phyloP scores from a whole-genome alignment of 768 basidiomycete genomes.

The Mycena filopes region DNA sequence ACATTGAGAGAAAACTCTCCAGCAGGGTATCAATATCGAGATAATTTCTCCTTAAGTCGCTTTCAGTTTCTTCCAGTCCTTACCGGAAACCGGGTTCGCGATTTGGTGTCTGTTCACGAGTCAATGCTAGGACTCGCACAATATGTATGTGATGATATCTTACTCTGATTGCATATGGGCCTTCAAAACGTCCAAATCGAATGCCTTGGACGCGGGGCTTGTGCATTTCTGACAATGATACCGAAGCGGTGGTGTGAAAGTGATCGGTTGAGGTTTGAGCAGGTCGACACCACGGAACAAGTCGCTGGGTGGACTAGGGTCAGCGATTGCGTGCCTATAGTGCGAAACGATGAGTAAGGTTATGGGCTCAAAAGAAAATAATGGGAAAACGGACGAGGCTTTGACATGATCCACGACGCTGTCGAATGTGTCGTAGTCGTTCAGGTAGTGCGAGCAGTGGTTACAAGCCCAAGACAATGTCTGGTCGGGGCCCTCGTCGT shows the following conservation, averaged over 20 bases:
- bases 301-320: slow-evolving; percentile 12
- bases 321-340: slow-evolving; percentile 13
- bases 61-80: too few species aligned
- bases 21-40: too few species aligned
- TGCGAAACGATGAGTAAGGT: neutral
- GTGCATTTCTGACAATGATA: slow-evolving; percentile 14
- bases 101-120: too few species aligned
- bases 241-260: neutral
- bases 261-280: neutral
- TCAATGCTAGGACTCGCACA: too few species aligned
- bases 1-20: too few species aligned
- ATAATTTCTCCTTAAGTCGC: too few species aligned
- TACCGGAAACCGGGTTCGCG: too few species aligned
- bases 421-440: slow-evolving; percentile 5
- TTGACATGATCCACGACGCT: slow-evolving; percentile 21
- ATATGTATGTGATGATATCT: neutral
- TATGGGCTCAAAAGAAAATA: neutral
- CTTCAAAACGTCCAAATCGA: slow-evolving; percentile 8
- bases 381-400: slow-evolving; percentile 10
- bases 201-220: neutral
- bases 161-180: slow-evolving; percentile 21
- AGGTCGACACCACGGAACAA: slow-evolving; percentile 16
- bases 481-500: slow-evolving; percentile 1
- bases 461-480: slow-evolving; percentile 29
- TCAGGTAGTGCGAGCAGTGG: slow-evolving; percentile 24